Percentiles rank a stretch among this genome's conserved stretches.
phyloP scores from a whole-genome alignment of 2,329 filamentous ascomycete species.

The Dryadomyces quercus-mongolicae region DNA sequence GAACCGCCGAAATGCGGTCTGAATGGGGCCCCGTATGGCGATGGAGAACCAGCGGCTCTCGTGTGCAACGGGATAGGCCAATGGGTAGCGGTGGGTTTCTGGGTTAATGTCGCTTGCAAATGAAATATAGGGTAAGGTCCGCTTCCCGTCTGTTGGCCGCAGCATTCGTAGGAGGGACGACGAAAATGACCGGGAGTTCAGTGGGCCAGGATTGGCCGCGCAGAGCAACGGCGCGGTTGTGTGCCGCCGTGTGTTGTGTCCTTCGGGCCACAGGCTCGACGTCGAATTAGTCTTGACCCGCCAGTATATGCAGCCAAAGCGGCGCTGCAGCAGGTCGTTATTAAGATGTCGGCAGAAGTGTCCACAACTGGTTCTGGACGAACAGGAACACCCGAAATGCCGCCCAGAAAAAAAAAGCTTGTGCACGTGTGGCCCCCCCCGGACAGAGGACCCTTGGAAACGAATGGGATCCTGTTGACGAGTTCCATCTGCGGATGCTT shows the following conservation, averaged over 20 bases:
- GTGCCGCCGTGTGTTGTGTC: background rate
- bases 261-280: background rate
- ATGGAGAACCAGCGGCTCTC: background rate
- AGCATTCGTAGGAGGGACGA: background rate
- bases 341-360: background rate
- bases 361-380: background rate
- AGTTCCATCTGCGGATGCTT: background rate
- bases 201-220: background rate
- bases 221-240: background rate
- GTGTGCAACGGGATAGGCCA: background rate
- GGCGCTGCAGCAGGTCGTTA: background rate
- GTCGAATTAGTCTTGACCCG: background rate
- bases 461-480: background rate
- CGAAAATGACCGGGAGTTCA: background rate
- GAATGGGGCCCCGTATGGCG: background rate
- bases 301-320: background rate
- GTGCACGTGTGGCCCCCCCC: background rate
- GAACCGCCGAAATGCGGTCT: background rate
- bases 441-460: background rate
- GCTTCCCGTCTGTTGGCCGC: too few species aligned
- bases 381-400: background rate
- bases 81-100: background rate
- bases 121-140: background rate
- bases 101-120: background rate
- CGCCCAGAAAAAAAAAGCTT: background rate